Evolutionary conservation across 495 filamentous ascomycete genomes (phyloP).

Genomic region (Articulospora tetracladia): DNA sequence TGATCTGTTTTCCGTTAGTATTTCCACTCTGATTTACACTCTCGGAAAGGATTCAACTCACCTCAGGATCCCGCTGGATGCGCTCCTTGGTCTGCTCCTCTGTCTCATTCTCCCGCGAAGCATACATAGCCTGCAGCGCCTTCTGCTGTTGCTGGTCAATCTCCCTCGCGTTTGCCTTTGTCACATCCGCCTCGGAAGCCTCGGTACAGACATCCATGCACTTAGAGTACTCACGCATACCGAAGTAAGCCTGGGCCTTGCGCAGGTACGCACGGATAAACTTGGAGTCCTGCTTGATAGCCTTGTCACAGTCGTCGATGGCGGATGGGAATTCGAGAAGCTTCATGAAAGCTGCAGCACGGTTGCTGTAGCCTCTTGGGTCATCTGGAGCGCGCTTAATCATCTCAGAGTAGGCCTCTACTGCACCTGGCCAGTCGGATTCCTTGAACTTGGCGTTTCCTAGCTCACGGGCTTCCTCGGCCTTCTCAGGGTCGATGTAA

Average conservation of each 20-base stretch:
- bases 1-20: slow-evolving; percentile 58
- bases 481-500: slow-evolving; percentile 87
- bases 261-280: slow-evolving; percentile 95
- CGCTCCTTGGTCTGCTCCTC: slow-evolving; percentile 94
- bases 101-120: slow-evolving; percentile 86
- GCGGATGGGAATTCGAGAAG: slow-evolving; percentile 91
- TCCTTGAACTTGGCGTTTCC: slow-evolving; percentile 97
- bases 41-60: slow-evolving; percentile 37
- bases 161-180: slow-evolving; percentile 71
- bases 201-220: slow-evolving; percentile 86
- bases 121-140: slow-evolving; percentile 86
- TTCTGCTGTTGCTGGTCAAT: slow-evolving; percentile 94
- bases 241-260: slow-evolving; percentile 88
- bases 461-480: slow-evolving; percentile 91
- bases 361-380: slow-evolving; percentile 93
- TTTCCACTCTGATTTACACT: not conserved
- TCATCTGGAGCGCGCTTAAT: slow-evolving; percentile 91
- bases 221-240: slow-evolving; percentile 96
- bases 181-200: slow-evolving; percentile 69
- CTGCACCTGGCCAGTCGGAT: slow-evolving; percentile 91
- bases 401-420: slow-evolving; percentile 96
- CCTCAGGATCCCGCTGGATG: slow-evolving; percentile 89
- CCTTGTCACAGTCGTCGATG: slow-evolving; percentile 86
- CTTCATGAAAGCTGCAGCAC: slow-evolving; percentile 94
- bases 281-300: slow-evolving; percentile 83